Evolutionary conservation across 1,284 basidiomycete species (phyloP).

Genomic region (Marasmius fiardii): DNA sequence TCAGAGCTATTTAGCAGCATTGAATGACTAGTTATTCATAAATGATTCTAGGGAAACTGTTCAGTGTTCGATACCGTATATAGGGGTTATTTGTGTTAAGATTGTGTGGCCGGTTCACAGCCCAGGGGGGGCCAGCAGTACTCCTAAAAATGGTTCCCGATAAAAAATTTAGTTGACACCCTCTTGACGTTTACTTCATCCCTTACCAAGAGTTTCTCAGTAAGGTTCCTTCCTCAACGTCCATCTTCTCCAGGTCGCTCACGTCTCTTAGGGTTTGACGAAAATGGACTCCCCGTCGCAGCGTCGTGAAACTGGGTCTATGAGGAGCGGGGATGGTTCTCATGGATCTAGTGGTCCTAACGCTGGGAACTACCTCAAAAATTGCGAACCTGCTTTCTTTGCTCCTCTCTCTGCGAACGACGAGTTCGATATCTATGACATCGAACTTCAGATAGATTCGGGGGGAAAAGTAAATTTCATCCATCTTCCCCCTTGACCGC

Average conservation of each 20-base stretch:
- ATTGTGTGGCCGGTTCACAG: no score
- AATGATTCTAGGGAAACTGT: background rate
- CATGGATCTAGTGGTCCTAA: no score
- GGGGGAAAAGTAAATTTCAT: slow-evolving; percentile 15
- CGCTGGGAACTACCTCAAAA: background rate
- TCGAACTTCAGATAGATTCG: slow-evolving; percentile 15
- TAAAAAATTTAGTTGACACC: no score
- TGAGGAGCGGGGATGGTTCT: background rate
- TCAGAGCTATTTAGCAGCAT: slow-evolving; percentile 10
- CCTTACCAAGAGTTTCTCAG: no score
- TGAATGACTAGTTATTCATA: slow-evolving; percentile 2
- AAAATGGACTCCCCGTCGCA: no score
- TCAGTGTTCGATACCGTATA: background rate
- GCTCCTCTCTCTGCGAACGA: slow-evolving; percentile 16
- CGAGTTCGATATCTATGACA: slow-evolving; percentile 20
- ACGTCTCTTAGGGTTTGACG: no score
- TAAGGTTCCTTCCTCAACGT: no score
- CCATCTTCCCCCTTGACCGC: background rate
- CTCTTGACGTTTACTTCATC: no score
- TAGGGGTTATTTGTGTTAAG: background rate
- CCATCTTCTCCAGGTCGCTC: no score
- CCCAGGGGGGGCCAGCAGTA: no score
- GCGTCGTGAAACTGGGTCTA: no score
- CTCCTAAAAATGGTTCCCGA: no score
- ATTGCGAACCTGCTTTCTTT: slow-evolving; percentile 11